A percentile compares a stretch with the other conserved stretches of the same genome.
Evolutionary conservation across 345 rosid species (phyloP).

Genomic region (Euphorbia pulcherrima): DNA sequence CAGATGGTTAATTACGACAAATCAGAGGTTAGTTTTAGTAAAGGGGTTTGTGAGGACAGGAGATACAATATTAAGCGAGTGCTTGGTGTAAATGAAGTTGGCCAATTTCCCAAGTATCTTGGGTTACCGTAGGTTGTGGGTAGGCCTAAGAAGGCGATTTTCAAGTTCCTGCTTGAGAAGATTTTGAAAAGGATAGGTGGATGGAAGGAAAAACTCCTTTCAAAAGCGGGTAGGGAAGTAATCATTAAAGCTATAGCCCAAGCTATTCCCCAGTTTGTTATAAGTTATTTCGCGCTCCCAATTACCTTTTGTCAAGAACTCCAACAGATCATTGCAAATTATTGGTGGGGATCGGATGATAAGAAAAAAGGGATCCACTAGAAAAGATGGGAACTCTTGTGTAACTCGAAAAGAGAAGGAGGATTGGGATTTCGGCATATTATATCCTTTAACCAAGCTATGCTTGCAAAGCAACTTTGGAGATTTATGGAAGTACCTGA

Average conservation of each 20-base stretch:
- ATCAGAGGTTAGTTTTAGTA: background rate
- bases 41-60: too few relatives aligned
- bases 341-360: background rate
- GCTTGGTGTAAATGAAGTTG: background rate
- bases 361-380: too few relatives aligned
- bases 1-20: background rate
- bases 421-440: too few relatives aligned
- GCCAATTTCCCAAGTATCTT: background rate
- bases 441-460: too few relatives aligned
- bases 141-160: background rate
- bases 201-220: background rate
- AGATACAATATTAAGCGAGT: background rate
- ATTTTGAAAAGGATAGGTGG: background rate
- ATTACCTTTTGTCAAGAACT: background rate
- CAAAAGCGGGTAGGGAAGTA: background rate
- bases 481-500: too few relatives aligned
- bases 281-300: background rate
- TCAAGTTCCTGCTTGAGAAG: too few relatives aligned
- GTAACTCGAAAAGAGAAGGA: too few relatives aligned
- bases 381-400: too few relatives aligned
- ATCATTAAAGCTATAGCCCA: background rate
- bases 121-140: background rate
- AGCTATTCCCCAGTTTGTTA: background rate
- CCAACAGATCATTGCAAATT: too few relatives aligned
- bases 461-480: too few relatives aligned